A percentile compares a stretch with the other conserved stretches of the same genome.
Conservation (phyloP, 208 protist genomes). For the Zelonia costaricensis region DNA sequence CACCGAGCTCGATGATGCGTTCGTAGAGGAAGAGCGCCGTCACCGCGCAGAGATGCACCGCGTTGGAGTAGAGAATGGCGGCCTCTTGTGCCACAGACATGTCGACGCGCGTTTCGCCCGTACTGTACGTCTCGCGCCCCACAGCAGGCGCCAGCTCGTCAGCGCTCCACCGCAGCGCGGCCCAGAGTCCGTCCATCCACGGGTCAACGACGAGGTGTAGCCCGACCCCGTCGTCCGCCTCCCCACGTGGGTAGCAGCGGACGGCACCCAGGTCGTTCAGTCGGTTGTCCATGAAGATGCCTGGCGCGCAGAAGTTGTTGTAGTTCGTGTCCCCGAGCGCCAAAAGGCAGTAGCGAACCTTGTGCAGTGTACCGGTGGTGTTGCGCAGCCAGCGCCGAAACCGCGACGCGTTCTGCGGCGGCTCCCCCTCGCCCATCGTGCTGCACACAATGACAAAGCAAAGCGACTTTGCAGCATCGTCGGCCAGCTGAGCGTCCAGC, state of each 20-base stretch:
- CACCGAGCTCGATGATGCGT: conserved; percentile 48
- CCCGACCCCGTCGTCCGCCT: conserved; percentile 75
- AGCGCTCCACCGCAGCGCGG: conserved; percentile 18
- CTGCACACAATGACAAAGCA: conserved; percentile 70
- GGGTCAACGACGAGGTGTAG: conserved; percentile 73
- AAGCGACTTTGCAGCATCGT: conserved; percentile 19
- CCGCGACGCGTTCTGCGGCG: conserved; percentile 68
- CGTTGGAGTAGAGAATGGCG: conserved; percentile 53
- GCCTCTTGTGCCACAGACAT: conserved; percentile 39
- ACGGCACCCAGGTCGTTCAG: conserved; percentile 48
- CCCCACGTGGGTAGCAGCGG: conserved; percentile 59
- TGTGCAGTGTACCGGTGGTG: conserved; percentile 30
- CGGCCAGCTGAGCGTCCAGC: conserved; percentile 29
- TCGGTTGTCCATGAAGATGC: conserved; percentile 58
- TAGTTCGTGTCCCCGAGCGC: conserved; percentile 83
- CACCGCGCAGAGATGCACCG: conserved; percentile 34
- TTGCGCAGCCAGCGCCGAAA: conserved; percentile 68
- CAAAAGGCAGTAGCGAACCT: conserved; percentile 55
- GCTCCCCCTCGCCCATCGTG: conserved; percentile 78
- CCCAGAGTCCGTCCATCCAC: conserved; percentile 53
- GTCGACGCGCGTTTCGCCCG: conserved; percentile 22
- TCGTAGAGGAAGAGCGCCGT: conserved; percentile 49
- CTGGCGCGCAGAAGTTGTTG: conserved; percentile 70
- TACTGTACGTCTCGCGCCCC: conserved; percentile 2
- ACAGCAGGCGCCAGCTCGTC: not conserved